phyloP scores from a whole-genome alignment of 345 rosid species.

The Erysimum cheiranthoides region DNA sequence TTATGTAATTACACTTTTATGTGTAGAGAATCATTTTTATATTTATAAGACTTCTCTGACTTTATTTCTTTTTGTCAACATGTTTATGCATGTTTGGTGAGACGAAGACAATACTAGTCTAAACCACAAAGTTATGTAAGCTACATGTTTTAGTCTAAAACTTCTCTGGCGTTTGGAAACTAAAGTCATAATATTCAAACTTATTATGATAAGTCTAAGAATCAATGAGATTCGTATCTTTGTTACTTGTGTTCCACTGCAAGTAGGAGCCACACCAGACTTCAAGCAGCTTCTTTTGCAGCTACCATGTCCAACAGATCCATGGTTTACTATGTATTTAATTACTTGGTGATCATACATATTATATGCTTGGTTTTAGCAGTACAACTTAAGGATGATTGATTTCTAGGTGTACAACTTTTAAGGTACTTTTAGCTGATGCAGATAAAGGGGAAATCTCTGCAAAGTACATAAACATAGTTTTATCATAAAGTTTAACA shows the following conservation, averaged over 20 bases:
- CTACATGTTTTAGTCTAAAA: neutral
- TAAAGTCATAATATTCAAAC: too few relatives aligned
- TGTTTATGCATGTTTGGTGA: neutral
- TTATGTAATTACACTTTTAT: neutral
- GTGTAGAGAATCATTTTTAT: constrained; percentile 9
- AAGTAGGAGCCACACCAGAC: neutral
- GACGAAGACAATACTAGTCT: neutral
- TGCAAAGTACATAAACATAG: neutral
- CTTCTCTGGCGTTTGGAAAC: neutral
- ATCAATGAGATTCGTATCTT: neutral
- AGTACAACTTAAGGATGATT: too few relatives aligned
- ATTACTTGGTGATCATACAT: too few relatives aligned
- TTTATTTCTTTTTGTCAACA: neutral
- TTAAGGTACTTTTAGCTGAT: neutral
- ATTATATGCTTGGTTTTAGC: too few relatives aligned
- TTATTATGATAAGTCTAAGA: neutral
- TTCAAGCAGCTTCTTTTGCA: neutral
- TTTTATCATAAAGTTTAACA: neutral
- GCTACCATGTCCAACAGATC: too few relatives aligned
- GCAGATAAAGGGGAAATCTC: too few relatives aligned
- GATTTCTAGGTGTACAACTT: neutral
- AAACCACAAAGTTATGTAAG: too few relatives aligned
- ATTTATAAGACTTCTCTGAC: neutral
- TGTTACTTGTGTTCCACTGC: neutral
- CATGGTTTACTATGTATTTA: too few relatives aligned